Base-by-base conservation (phyloP, 2,329 filamentous ascomycete genomes). In the Fusarium heterosporum region DNA sequence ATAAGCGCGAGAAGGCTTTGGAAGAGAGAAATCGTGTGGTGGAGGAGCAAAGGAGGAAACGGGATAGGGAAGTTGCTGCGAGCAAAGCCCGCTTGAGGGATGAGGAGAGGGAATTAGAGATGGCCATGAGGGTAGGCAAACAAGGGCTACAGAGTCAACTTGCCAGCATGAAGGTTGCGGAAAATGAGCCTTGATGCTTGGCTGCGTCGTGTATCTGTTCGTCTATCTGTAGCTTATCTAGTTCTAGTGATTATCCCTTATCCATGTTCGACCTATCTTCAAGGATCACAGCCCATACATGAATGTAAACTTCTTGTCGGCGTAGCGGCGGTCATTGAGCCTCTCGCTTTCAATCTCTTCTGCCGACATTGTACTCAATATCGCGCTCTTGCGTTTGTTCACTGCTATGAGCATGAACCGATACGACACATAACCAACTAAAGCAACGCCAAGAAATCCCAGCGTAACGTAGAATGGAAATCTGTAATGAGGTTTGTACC, bases 121-220 rank as follows among this genome's bases (percentile, higher is more conserved):
- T 82, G 64, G 91, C 90, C 1, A 90, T 92, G 88, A 84, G 84
- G 59, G 84, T 93, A 13, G 84, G 85, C 1, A 92, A 90, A 76
- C 86, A 84, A 61, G 90, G 90, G 0, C 64, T 93, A 67, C 85
- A 87, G 72, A 85, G 84, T 25, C 89, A 92, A 74, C 72, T 92
- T 55, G 76, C 75, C 19, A 75, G 64, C 49, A 74, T 74, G 73
- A 71, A 69, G 36, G 58, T 69, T 43, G 61, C 72, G 29, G 64
- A 56, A 17, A 67, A 72, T 43, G 58, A 63, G 9, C 66, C 63
- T 17, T 74, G 42, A 67, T 69, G 49, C n/a, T 26, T 19, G 8
- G 11, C 19, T 42, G 13, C 30, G 39, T 56, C 29, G 40, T 38
- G 13, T 30, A 29, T 52, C n/a, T 66, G 36, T 40, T 45, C 51